phyloP scores from a whole-genome alignment of 2,329 filamentous ascomycete species.

The Talaromyces sp. region DNA sequence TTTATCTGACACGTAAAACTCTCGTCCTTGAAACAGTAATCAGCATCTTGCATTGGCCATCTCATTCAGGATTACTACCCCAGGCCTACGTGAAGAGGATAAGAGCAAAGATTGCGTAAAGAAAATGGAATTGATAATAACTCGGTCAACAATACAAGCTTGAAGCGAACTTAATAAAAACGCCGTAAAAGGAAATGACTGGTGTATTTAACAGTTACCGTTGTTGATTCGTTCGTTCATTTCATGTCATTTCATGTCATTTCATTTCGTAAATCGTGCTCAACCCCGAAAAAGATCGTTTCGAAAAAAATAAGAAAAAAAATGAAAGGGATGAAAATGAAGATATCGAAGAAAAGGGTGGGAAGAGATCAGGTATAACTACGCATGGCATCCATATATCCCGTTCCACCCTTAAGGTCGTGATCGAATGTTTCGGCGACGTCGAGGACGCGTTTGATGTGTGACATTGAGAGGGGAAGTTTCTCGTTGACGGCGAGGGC shows the following conservation, averaged over 20 bases:
- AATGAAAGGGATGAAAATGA: slow-evolving; percentile 1
- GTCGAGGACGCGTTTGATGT: slow-evolving; percentile 78
- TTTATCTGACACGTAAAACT: no score
- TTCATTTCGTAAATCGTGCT: not conserved
- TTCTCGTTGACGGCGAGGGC: slow-evolving; percentile 74
- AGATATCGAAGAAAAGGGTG: not conserved
- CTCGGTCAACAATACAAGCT: slow-evolving; percentile 2
- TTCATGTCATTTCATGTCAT: not conserved
- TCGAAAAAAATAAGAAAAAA: not conserved
- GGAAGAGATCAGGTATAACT: slow-evolving; percentile 56
- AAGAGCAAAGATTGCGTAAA: not conserved
- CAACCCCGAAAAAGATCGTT: not conserved
- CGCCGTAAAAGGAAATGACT: not conserved
- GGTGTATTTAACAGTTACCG: not conserved
- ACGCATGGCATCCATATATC: slow-evolving; percentile 80
- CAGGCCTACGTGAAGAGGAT: no score
- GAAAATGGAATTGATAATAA: not conserved
- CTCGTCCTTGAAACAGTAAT: no score
- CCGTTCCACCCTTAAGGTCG: slow-evolving; percentile 75
- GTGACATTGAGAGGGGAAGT: slow-evolving; percentile 68
- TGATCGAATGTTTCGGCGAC: slow-evolving; percentile 79
- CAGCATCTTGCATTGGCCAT: no score
- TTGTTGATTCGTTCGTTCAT: not conserved
- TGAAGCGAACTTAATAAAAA: not conserved
- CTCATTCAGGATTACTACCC: not conserved